These are phyloP conservation scores for Cynanchum wilfordii DNA, from an alignment of 257 asterid species.

Conservation along the genomic window DNA sequence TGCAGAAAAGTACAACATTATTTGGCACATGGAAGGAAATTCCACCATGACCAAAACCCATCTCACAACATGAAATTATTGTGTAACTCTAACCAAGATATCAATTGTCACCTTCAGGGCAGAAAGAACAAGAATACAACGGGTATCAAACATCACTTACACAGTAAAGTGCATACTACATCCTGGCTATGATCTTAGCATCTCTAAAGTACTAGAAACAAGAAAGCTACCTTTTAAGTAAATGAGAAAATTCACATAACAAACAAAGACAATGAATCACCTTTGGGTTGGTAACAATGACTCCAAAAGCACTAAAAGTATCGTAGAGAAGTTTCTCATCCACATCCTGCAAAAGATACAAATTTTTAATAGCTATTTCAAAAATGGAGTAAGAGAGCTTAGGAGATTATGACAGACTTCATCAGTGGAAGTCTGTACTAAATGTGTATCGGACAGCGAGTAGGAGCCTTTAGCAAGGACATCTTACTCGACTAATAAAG, in stretches of 20 bases:
- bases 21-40: not conserved
- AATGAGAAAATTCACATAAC: not conserved
- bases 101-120: not conserved
- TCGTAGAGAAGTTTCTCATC: slow-evolving; percentile 96
- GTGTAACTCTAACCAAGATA: not conserved
- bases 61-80: not conserved
- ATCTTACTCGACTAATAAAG: not conserved
- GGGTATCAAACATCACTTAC: not conserved
- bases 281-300: slow-evolving; percentile 93
- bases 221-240: not conserved
- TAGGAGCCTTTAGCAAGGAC: not conserved
- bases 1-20: not conserved
- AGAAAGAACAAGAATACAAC: not conserved
- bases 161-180: not conserved
- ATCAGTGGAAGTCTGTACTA: not conserved
- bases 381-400: not conserved
- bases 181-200: not conserved
- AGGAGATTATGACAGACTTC: not conserved
- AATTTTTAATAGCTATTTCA: not conserved
- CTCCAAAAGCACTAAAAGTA: slow-evolving; percentile 93
- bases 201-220: not conserved
- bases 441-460: not conserved
- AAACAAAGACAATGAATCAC: slow-evolving; percentile 26
- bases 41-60: not conserved
- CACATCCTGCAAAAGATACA: slow-evolving; percentile 66